A percentile compares a stretch with the other conserved stretches of the same genome.
Conservation (phyloP, 805 yeast species). For the Yarrowia sp. region DNA sequence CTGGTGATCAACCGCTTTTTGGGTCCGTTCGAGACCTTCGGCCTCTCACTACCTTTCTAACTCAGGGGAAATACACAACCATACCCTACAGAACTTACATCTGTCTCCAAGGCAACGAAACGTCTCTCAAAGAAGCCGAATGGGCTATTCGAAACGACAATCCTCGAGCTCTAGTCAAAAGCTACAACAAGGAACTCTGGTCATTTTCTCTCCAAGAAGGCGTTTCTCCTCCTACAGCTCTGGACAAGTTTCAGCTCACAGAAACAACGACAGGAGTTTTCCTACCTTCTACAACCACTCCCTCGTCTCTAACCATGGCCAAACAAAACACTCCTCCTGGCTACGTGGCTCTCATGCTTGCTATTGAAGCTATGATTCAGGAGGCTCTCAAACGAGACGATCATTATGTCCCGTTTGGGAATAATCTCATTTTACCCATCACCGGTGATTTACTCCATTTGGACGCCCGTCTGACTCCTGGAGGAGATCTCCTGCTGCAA, state of each 20-base stretch:
- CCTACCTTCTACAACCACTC: conserved; percentile 43
- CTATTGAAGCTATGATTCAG: conserved; percentile 42
- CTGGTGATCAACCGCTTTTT: no score
- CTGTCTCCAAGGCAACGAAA: conserved; percentile 29
- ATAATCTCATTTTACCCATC: conserved; percentile 34
- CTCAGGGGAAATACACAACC: conserved; percentile 31
- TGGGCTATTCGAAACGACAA: conserved; percentile 44
- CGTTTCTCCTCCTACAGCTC: conserved; percentile 42
- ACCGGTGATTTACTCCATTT: conserved; percentile 42
- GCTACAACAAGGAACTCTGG: conserved; percentile 46
- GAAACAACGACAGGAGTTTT: conserved; percentile 47
- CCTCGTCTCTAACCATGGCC: conserved; percentile 36
- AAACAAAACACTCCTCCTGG: conserved; percentile 41
- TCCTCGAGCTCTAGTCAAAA: conserved; percentile 42
- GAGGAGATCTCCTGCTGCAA: conserved; percentile 44
- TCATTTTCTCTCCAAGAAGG: conserved; percentile 43
- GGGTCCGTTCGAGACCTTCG: not conserved
- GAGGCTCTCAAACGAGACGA: conserved; percentile 39
- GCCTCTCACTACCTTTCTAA: not conserved
- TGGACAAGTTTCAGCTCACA: conserved; percentile 41
- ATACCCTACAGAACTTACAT: conserved; percentile 31
- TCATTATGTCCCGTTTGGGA: conserved; percentile 42
- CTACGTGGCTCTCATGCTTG: conserved; percentile 44
- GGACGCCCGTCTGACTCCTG: conserved; percentile 42
- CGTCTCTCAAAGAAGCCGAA: conserved; percentile 44